Percentiles rank a stretch among this genome's conserved stretches.
These are phyloP conservation scores for Blastobotrys arbuscula DNA, from an alignment of 1,139 yeast species.

Conservation along the genomic window DNA sequence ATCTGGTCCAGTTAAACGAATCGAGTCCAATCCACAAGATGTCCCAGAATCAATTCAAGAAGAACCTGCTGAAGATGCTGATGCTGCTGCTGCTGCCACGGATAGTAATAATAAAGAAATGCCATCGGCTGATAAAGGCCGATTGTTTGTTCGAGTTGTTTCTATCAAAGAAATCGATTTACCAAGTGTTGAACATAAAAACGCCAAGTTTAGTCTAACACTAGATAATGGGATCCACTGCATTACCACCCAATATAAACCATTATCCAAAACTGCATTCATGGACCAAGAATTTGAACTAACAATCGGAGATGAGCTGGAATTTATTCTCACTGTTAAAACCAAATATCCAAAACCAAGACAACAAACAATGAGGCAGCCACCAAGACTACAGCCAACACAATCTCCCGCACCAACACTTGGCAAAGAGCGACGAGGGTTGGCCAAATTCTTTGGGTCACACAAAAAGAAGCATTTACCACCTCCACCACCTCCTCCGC, in stretches of 20 bases:
- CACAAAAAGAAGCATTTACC: conserved; percentile 15
- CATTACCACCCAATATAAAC: conserved; percentile 63
- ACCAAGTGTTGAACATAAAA: conserved; percentile 49
- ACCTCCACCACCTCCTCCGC: conserved; percentile 12
- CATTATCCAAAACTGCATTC: conserved; percentile 40
- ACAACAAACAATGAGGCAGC: conserved; percentile 22
- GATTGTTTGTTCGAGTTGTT: conserved; percentile 62
- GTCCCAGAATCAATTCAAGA: conserved; percentile 2
- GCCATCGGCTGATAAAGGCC: conserved; percentile 54
- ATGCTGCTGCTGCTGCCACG: not conserved
- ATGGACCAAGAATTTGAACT: conserved; percentile 84
- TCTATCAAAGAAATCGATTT: conserved; percentile 53
- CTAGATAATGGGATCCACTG: conserved; percentile 90
- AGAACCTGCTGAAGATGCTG: not conserved
- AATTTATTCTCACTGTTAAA: conserved; percentile 71
- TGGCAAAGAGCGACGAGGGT: conserved; percentile 5
- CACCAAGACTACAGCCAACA: conserved; percentile 11
- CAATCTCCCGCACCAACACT: conserved; percentile 5
- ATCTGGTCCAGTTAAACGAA: conserved; percentile 25
- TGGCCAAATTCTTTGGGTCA: conserved; percentile 22
- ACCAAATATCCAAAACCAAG: conserved; percentile 47
- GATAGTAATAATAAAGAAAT: conserved; percentile 18
- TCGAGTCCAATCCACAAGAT: conserved; percentile 10
- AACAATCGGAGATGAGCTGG: conserved; percentile 59
- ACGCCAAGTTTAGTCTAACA: conserved; percentile 63